Evolutionary conservation across 2,329 filamentous ascomycete species (phyloP).

Genomic region (Tolypocladium endophyticum): DNA sequence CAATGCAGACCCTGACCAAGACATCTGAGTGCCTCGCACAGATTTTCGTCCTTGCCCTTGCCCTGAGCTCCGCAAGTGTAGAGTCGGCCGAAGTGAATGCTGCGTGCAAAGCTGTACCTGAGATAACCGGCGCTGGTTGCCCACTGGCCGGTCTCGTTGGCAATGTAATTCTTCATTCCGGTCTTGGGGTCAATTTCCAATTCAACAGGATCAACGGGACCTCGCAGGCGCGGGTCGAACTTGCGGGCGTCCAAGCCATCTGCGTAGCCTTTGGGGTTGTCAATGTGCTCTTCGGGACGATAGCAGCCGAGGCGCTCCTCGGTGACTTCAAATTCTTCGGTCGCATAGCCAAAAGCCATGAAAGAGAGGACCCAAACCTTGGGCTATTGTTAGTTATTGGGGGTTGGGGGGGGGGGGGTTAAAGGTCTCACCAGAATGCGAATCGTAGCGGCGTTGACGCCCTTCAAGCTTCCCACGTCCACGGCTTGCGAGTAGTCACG

Average conservation of each 20-base stretch:
- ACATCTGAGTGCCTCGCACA: constrained; percentile 71
- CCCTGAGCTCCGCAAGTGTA: constrained; percentile 57
- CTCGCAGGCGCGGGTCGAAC: constrained; percentile 71
- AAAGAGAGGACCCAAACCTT: constrained; percentile 72
- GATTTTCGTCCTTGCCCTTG: constrained; percentile 58
- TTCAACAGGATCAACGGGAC: constrained; percentile 62
- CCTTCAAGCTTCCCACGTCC: constrained; percentile 71
- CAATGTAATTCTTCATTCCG: constrained; percentile 99
- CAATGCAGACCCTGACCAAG: constrained; percentile 69
- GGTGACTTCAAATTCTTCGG: constrained; percentile 75
- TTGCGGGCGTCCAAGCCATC: constrained; percentile 77
- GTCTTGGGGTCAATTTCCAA: constrained; percentile 64
- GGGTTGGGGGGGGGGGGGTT: not conserved
- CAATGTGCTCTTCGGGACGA: constrained; percentile 63
- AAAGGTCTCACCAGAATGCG: constrained; percentile 48
- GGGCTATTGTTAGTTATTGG: not conserved
- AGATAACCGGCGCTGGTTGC: constrained; percentile 84
- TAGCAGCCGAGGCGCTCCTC: constrained; percentile 72
- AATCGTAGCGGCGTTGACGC: constrained; percentile 67
- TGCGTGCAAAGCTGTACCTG: constrained; percentile 60
- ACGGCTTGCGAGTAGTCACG: constrained; percentile 78
- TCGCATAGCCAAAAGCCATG: constrained; percentile 75
- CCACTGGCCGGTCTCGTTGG: constrained; percentile 80
- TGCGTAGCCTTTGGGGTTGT: constrained; percentile 77
- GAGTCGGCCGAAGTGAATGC: constrained; percentile 67